A percentile compares a stretch with the other conserved stretches of the same genome.
These are phyloP conservation scores for Alternaria brassicae DNA, from an alignment of 2,329 filamentous ascomycete genomes.

Conservation along the genomic window DNA sequence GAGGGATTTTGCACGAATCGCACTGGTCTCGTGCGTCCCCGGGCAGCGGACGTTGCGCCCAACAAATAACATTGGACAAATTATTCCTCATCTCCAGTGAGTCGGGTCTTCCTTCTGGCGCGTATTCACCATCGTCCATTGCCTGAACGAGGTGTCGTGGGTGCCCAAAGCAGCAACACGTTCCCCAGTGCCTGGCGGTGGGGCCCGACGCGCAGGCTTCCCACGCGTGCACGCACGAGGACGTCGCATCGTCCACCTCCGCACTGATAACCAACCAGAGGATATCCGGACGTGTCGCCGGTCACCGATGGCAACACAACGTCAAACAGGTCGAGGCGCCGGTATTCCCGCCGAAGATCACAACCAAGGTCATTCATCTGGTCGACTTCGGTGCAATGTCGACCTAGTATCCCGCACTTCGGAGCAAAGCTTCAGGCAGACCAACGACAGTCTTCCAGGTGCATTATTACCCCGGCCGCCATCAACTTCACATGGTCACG, in stretches of 20 bases:
- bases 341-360: constrained; percentile 11
- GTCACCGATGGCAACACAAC: constrained; percentile 17
- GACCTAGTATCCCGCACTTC: constrained; percentile 13
- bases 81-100: constrained; percentile 20
- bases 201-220: constrained; percentile 12
- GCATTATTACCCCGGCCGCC: constrained; percentile 29
- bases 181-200: constrained; percentile 22
- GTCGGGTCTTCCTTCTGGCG: constrained; percentile 22
- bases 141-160: constrained; percentile 12
- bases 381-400: constrained; percentile 7
- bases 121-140: constrained; percentile 19
- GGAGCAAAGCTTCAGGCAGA: constrained; percentile 17
- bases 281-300: constrained; percentile 11
- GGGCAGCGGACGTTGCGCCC: constrained; percentile 16
- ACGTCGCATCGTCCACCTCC: constrained; percentile 18
- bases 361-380: constrained; percentile 11
- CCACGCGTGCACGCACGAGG: constrained; percentile 14
- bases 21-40: constrained; percentile 19
- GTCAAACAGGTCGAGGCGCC: constrained; percentile 9
- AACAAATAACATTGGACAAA: constrained; percentile 11
- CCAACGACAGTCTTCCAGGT: constrained; percentile 26
- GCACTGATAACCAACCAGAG: constrained; percentile 14
- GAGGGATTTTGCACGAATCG: constrained; percentile 21
- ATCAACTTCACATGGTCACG: constrained; percentile 42
- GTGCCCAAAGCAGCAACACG: constrained; percentile 17